Base-by-base conservation (phyloP, 805 yeast genomes). In the Monosporozyma aquatica region DNA sequence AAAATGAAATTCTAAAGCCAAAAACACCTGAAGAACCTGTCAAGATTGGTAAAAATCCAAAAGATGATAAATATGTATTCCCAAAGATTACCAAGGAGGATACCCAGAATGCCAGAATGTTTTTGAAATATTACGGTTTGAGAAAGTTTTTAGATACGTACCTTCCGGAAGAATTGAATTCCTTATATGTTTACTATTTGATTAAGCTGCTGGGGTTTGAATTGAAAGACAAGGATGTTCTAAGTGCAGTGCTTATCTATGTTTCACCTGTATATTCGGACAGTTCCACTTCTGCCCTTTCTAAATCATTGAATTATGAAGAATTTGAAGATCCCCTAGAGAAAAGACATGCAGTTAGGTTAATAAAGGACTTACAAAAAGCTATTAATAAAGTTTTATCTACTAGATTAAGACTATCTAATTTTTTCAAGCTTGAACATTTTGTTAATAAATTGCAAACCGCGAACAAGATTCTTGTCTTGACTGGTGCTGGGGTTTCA, bases 401-500 rank as follows among this genome's bases (percentile, higher is more conserved):
- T 32, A 71, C 77, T 43, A 71, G 94, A 45, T 64, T 74, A 2
- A 66, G 83, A 47, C 53, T 82, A 20, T 68, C 72, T 2, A 60
- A 68, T 41, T 75, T 82, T 49, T 62, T 68, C 41, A 75, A 81
- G 0, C 52, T 85, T 2, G 82, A 78, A 9, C 76, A 79, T 46
- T 76, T 82, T 2, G 61, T 75, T 2, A 67, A 65, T 2, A 72
- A 73, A 28, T 67, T 89, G 18, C 49, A 66, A n/a, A 65, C 64
- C 6, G 75, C 92, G 0, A 56, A 70, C 11, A 80, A 76, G 32
- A 71, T 87, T 9, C 54, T 89, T 45, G 87, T 87, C 0, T 59
- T 87, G 18, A 85, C 95, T 0, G 97, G 97, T 13, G 97, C 97
- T 0, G 97, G 97, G 20, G 86, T 87, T 42, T 83, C 94, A 27